Percentiles rank a stretch among this genome's conserved stretches.
These are phyloP conservation scores for Pseudogymnoascus sp. DNA, from an alignment of 2,329 filamentous ascomycete species.

Conservation along the genomic window DNA sequence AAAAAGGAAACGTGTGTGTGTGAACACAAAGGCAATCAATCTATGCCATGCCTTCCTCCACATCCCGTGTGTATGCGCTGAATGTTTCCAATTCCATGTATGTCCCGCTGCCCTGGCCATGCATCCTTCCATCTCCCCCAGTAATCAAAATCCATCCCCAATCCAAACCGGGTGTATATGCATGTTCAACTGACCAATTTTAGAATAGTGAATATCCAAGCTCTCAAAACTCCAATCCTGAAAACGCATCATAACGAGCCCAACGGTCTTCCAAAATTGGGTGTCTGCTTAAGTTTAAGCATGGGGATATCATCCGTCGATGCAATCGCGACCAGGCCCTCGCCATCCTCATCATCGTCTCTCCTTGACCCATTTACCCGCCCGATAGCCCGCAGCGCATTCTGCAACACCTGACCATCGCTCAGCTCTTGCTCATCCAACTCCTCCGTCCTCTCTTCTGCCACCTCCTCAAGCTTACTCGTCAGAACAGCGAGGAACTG, in stretches of 20 bases:
- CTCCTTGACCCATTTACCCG: neutral
- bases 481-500: slow-evolving; percentile 43
- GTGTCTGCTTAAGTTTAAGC: slow-evolving; percentile 20
- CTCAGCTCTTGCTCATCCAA: slow-evolving; percentile 12
- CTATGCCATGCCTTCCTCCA: neutral
- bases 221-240: neutral
- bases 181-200: neutral
- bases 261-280: slow-evolving; percentile 24
- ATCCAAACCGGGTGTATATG: neutral
- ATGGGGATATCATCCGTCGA: slow-evolving; percentile 20
- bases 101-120: neutral
- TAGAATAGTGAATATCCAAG: neutral
- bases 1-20: slow-evolving; percentile 6
- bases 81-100: neutral
- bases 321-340: slow-evolving; percentile 12
- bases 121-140: neutral
- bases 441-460: slow-evolving; percentile 2
- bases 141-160: neutral
- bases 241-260: slow-evolving; percentile 11
- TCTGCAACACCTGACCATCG: slow-evolving; percentile 21
- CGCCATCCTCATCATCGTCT: slow-evolving; percentile 14
- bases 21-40: neutral
- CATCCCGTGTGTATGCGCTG: neutral
- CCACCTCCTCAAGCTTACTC: slow-evolving; percentile 37
- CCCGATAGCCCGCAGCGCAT: slow-evolving; percentile 14